Conservation (phyloP, 164 flowering plant species). For the Vitis cinerea region DNA sequence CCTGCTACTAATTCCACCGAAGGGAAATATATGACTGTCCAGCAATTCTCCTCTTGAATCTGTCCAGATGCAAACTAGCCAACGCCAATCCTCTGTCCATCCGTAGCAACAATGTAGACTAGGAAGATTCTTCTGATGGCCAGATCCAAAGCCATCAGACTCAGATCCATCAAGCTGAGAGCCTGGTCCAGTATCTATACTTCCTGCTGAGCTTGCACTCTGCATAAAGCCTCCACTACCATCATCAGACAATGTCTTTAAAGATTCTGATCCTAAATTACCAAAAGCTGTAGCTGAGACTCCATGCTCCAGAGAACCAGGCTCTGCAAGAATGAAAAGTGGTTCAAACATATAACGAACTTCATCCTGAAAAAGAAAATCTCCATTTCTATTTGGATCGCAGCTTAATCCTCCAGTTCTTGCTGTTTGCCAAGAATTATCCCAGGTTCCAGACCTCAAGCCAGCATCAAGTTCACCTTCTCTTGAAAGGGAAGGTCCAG, state of each 20-base stretch:
- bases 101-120: constrained; percentile 98
- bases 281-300: constrained; percentile 42
- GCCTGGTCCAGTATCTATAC: constrained; percentile 53
- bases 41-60: constrained; percentile 96
- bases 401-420: constrained; percentile 63
- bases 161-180: constrained; percentile 66
- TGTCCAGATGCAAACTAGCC: constrained; percentile 96
- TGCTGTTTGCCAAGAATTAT: constrained; percentile 77
- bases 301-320: constrained; percentile 78
- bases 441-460: constrained; percentile 74
- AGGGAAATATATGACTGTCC: constrained; percentile 92
- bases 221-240: constrained; percentile 49
- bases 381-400: constrained; percentile 60
- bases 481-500: constrained; percentile 66
- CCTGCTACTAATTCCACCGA: constrained; percentile 95
- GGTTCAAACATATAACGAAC: constrained; percentile 82
- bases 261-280: constrained; percentile 43
- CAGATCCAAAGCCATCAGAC: constrained; percentile 50
- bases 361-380: constrained; percentile 56
- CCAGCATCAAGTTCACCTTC: constrained; percentile 78
- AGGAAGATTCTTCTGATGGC: constrained; percentile 47
- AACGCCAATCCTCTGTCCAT: constrained; percentile 99
- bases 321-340: constrained; percentile 88
- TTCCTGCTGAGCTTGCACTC: constrained; percentile 44
- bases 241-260: constrained; percentile 59